Conservation (phyloP, 345 rosid species). For the Rhizophora apiculata region DNA sequence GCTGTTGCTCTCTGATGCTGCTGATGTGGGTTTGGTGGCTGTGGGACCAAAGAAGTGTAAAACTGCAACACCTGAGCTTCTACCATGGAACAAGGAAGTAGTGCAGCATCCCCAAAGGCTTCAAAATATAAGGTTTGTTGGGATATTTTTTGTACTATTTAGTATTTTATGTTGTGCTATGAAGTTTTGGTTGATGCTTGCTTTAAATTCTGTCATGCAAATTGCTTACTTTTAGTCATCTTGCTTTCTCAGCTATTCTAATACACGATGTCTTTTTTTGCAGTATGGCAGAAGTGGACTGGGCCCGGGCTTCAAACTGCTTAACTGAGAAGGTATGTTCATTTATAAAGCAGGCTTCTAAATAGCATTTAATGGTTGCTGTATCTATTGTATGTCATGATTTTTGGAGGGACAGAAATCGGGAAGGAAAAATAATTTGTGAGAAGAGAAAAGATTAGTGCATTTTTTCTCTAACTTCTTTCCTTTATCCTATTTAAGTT, state of each 20-base stretch:
- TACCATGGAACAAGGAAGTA: conserved; percentile 71
- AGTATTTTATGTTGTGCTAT: neutral
- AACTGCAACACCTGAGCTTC: conserved; percentile 44
- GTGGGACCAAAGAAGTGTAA: conserved; percentile 66
- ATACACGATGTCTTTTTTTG: conserved; percentile 20
- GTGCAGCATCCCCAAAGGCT: conserved; percentile 37
- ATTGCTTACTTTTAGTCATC: neutral
- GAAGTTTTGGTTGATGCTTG: conserved; percentile 5
- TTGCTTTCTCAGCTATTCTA: neutral
- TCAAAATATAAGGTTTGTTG: conserved; percentile 61
- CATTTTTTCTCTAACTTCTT: conserved; percentile 2
- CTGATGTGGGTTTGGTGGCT: conserved; percentile 28
- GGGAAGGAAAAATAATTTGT: neutral
- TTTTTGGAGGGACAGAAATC: neutral
- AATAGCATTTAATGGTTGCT: neutral
- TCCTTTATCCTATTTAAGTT: neutral
- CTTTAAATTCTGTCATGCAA: neutral
- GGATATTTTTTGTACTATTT: neutral
- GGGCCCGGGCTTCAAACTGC: conserved; percentile 63
- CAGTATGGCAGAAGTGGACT: conserved; percentile 67
- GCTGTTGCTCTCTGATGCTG: conserved; percentile 34
- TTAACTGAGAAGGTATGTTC: conserved; percentile 66
- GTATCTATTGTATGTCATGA: neutral
- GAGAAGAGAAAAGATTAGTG: neutral
- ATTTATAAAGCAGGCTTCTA: conserved; percentile 9